Evolutionary conservation across 306 rosid species (phyloP).

Genomic region (Senna tora): DNA sequence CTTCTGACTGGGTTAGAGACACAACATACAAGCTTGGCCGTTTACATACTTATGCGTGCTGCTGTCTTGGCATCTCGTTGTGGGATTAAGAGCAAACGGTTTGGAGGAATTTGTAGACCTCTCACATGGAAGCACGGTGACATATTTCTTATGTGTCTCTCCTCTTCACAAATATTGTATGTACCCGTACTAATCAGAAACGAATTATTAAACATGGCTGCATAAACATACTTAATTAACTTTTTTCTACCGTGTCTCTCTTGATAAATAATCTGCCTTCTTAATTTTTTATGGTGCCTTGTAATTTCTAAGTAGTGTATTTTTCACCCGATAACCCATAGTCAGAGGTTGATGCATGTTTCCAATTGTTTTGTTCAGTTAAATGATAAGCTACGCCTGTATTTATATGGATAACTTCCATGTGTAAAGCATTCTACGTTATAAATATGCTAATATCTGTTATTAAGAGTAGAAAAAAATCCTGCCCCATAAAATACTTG

Average conservation of each 20-base stretch:
- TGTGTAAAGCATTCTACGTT: constrained; percentile 7
- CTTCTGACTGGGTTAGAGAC: constrained; percentile 83
- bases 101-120: constrained; percentile 85
- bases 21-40: constrained; percentile 89
- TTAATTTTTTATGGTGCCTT: constrained; percentile 9
- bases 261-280: constrained; percentile 5
- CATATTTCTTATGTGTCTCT: constrained; percentile 94
- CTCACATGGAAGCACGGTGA: constrained; percentile 96
- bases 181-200: constrained; percentile 34
- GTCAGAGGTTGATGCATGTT: constrained; percentile 9
- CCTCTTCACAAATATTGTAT: constrained; percentile 93
- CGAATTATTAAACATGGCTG: neutral
- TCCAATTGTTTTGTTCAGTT: constrained; percentile 20
- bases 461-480: constrained; percentile 12
- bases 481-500: constrained; percentile 17
- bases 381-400: constrained; percentile 23
- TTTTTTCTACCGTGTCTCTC: neutral
- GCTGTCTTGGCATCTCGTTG: constrained; percentile 89
- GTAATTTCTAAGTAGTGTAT: constrained; percentile 6
- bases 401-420: constrained; percentile 2
- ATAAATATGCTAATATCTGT: constrained; percentile 7
- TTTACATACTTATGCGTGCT: constrained; percentile 94
- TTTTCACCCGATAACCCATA: constrained; percentile 17
- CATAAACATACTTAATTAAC: neutral
- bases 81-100: constrained; percentile 92